Percentiles rank a stretch among this genome's conserved stretches.
Conservation (phyloP, 2,329 filamentous ascomycete species). For the Trichoderma polysporum region DNA sequence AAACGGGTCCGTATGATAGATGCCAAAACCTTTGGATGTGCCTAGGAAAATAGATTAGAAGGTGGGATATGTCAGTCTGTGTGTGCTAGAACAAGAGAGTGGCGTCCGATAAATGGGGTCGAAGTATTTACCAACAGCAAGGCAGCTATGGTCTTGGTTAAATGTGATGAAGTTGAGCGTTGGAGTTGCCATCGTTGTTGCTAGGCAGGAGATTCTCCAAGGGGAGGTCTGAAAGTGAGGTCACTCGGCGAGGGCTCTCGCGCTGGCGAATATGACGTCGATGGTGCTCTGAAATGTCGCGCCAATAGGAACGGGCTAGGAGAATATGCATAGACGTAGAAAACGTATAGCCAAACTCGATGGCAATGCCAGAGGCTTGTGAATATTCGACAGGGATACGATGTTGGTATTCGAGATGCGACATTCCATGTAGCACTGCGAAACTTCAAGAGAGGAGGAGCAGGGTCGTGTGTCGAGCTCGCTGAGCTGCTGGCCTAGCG, state of each 20-base stretch:
- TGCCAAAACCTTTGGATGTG: slow-evolving; percentile 90
- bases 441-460: neutral
- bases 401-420: slow-evolving; percentile 6
- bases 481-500: neutral
- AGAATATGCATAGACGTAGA: neutral
- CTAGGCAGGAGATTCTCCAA: slow-evolving; percentile 27
- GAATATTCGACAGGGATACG: neutral
- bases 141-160: slow-evolving; percentile 97
- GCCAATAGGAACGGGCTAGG: neutral
- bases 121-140: slow-evolving; percentile 78
- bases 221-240: neutral
- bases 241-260: neutral
- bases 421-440: neutral
- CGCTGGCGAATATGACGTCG: slow-evolving; percentile 11
- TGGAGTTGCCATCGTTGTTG: slow-evolving; percentile 58
- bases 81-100: neutral
- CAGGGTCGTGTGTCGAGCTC: neutral
- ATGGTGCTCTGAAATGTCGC: neutral
- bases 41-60: slow-evolving; percentile 48
- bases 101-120: neutral
- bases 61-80: neutral
- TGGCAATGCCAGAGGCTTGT: neutral
- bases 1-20: slow-evolving; percentile 96
- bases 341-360: neutral
- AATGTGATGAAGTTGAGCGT: slow-evolving; percentile 97